These are phyloP conservation scores for Oryza australiensis DNA, from an alignment of 176 grass and related monocot species.

Conservation along the genomic window DNA sequence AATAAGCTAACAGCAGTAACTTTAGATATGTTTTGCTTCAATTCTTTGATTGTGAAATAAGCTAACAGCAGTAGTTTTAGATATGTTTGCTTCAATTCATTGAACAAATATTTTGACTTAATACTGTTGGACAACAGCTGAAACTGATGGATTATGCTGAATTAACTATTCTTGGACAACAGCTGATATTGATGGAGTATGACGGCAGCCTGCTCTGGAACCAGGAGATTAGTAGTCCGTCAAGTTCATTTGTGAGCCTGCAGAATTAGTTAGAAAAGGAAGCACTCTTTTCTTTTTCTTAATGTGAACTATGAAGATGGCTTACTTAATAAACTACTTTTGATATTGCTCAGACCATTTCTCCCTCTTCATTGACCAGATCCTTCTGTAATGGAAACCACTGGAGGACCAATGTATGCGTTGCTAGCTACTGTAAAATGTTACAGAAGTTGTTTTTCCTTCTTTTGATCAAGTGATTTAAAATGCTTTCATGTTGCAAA, in stretches of 20 bases:
- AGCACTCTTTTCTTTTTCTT: constrained; percentile 15
- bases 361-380: background rate
- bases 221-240: constrained; percentile 10
- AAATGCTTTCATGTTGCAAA: background rate
- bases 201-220: constrained; percentile 19
- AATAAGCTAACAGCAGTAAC: background rate
- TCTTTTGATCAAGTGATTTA: background rate
- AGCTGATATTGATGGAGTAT: constrained; percentile 45
- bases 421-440: background rate
- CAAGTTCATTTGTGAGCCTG: background rate
- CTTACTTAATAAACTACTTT: constrained; percentile 20
- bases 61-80: background rate
- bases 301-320: constrained; percentile 20
- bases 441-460: background rate
- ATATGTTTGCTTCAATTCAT: background rate
- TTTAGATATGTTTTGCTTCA: background rate
- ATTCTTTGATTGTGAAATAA: background rate
- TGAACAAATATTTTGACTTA: background rate
- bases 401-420: background rate
- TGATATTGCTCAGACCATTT: background rate
- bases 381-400: constrained; percentile 17
- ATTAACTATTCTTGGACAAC: constrained; percentile 29
- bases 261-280: constrained; percentile 21
- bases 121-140: constrained; percentile 23
- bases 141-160: background rate